A percentile compares a stretch with the other conserved stretches of the same genome.
Evolutionary conservation across 352 stramenopile genomes (phyloP).

Genomic region (Achlya hypogyna): DNA sequence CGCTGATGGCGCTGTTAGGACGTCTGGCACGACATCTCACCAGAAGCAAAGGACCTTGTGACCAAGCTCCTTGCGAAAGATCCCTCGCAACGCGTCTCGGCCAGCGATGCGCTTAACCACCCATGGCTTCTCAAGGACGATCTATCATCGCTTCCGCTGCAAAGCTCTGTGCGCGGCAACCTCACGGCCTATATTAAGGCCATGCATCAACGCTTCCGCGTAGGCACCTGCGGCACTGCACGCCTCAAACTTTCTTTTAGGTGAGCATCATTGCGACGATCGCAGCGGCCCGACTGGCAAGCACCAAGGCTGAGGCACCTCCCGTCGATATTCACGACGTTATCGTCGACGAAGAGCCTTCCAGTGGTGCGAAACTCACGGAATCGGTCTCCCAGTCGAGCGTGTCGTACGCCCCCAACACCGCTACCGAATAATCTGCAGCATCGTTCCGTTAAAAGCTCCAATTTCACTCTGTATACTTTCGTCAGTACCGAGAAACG

Average conservation of each 20-base stretch:
- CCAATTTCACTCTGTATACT: too few relatives aligned
- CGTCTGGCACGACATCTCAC: conserved; percentile 31
- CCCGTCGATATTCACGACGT: neutral
- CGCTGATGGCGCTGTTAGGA: neutral
- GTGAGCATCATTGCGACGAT: conserved; percentile 53
- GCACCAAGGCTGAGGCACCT: neutral
- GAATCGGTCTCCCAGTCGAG: neutral
- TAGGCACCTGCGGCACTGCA: conserved; percentile 22
- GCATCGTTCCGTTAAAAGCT: too few relatives aligned
- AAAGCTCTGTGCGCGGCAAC: conserved; percentile 36
- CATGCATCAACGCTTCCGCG: conserved; percentile 61
- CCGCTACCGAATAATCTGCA: neutral
- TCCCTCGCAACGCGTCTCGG: conserved; percentile 33
- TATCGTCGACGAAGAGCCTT: neutral
- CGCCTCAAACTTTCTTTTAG: conserved; percentile 18
- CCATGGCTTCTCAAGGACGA: conserved; percentile 31
- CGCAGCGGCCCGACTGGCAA: conserved; percentile 33
- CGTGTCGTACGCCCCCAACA: neutral
- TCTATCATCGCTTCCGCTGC: conserved; percentile 32
- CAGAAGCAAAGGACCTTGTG: conserved; percentile 39
- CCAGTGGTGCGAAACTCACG: neutral
- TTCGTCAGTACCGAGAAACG: too few relatives aligned
- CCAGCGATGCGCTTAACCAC: conserved; percentile 41
- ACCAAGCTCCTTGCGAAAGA: conserved; percentile 29
- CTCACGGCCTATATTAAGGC: conserved; percentile 43